A percentile compares a stretch with the other conserved stretches of the same genome.
phyloP scores from a whole-genome alignment of 768 basidiomycete genomes.

The Pleurotus tuoliensis region DNA sequence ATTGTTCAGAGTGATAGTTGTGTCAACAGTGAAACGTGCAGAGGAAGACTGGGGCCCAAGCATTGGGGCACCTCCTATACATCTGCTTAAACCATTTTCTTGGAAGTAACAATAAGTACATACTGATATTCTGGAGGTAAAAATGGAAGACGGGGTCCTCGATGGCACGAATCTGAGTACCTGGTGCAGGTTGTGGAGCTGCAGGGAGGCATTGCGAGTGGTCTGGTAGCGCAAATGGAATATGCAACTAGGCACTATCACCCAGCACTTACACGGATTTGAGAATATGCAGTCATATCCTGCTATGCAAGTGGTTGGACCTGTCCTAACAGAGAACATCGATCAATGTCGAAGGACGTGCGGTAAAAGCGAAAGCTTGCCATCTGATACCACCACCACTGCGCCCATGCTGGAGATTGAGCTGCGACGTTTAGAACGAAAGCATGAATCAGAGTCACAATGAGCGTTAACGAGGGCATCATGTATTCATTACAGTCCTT shows the following conservation, averaged over 20 bases:
- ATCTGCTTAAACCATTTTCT: no score
- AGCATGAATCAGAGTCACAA: neutral
- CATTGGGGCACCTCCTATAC: slow-evolving; percentile 39
- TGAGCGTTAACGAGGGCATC: neutral
- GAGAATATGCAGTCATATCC: slow-evolving; percentile 38
- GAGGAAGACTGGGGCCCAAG: slow-evolving; percentile 50
- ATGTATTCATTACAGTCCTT: neutral
- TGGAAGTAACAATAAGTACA: no score
- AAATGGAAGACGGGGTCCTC: slow-evolving; percentile 53
- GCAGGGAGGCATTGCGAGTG: slow-evolving; percentile 53
- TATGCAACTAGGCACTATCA: neutral
- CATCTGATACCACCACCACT: slow-evolving; percentile 41
- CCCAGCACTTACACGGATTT: slow-evolving; percentile 31
- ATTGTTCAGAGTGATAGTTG: slow-evolving; percentile 41
- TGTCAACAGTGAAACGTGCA: slow-evolving; percentile 46
- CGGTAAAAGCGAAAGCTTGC: slow-evolving; percentile 15
- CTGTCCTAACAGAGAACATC: slow-evolving; percentile 26
- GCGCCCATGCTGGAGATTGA: slow-evolving; percentile 38
- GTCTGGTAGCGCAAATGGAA: slow-evolving; percentile 23
- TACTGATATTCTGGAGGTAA: slow-evolving; percentile 49
- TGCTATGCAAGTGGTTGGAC: slow-evolving; percentile 37
- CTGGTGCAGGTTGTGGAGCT: slow-evolving; percentile 24
- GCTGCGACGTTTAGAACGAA: slow-evolving; percentile 16
- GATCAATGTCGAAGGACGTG: neutral
- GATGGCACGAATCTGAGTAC: slow-evolving; percentile 49